These are phyloP conservation scores for Leavenworthia alabamica DNA, from an alignment of 345 rosid genomes.

Conservation along the genomic window DNA sequence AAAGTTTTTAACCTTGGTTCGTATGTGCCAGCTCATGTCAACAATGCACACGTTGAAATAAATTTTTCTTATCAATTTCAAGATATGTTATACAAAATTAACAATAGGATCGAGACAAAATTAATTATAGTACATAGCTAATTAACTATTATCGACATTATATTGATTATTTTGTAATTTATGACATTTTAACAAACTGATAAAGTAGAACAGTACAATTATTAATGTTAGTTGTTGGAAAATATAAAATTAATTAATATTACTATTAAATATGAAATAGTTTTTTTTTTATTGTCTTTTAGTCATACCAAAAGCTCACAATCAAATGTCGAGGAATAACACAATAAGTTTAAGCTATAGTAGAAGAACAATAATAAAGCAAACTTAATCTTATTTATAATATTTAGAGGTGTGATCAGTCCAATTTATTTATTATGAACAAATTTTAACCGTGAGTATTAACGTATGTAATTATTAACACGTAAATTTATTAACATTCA, in stretches of 20 bases:
- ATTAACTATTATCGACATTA: not conserved
- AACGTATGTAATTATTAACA: no score
- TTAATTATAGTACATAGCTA: not conserved
- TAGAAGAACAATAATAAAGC: not conserved
- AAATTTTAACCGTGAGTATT: no score
- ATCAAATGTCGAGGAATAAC: not conserved
- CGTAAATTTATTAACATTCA: no score
- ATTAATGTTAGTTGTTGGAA: not conserved
- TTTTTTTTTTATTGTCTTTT: no score
- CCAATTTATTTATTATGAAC: no score
- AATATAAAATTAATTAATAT: not conserved
- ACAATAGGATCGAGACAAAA: not conserved
- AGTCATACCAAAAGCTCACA: not conserved
- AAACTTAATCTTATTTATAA: not conserved
- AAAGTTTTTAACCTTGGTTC: slow-evolving; percentile 4
- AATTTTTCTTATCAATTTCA: not conserved
- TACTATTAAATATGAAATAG: not conserved
- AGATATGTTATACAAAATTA: not conserved
- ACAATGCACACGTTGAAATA: no score
- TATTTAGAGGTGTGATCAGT: no score
- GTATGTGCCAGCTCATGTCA: slow-evolving; percentile 75
- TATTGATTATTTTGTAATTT: no score
- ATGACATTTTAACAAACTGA: not conserved
- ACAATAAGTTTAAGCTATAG: not conserved
- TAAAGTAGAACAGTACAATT: not conserved